phyloP scores from a whole-genome alignment of 352 stramenopile genomes.

The Aphanomyces euteiches region DNA sequence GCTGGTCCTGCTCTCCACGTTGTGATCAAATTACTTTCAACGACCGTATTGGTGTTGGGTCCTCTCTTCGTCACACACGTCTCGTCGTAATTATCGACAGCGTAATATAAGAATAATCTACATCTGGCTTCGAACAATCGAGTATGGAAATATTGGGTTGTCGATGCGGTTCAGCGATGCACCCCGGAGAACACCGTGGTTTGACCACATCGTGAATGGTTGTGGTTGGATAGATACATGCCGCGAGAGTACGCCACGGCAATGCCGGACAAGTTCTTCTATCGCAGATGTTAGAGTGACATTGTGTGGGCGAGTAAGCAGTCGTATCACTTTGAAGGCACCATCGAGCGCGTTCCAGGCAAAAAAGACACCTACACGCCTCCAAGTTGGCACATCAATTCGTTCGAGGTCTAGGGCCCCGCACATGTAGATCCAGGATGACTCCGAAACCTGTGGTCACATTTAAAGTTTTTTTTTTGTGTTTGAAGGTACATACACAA shows the following conservation, averaged over 20 bases:
- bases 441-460: slow-evolving; percentile 31
- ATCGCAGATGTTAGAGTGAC: slow-evolving; percentile 30
- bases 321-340: slow-evolving; percentile 43
- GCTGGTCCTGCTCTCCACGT: slow-evolving; percentile 96
- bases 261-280: neutral
- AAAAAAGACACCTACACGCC: slow-evolving; percentile 42
- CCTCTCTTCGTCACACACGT: slow-evolving; percentile 88
- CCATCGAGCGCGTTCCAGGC: slow-evolving; percentile 46
- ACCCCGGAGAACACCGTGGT: neutral
- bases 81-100: slow-evolving; percentile 9
- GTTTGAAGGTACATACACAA: slow-evolving; percentile 35
- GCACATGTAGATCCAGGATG: slow-evolving; percentile 39
- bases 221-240: neutral
- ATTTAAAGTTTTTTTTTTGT: slow-evolving; percentile 37
- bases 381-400: neutral
- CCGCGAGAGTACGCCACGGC: neutral
- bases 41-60: slow-evolving; percentile 90
- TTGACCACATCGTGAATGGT: slow-evolving; percentile 10
- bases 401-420: slow-evolving; percentile 44
- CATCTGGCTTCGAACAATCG: neutral
- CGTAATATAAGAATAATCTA: slow-evolving; percentile 1
- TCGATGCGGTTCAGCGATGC: neutral
- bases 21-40: slow-evolving; percentile 97
- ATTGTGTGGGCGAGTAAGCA: slow-evolving; percentile 40
- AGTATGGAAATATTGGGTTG: slow-evolving; percentile 12